Percentiles rank a stretch among this genome's conserved stretches.
phyloP scores from a whole-genome alignment of 805 yeast species.

The Helenozyma baotianmanensis region DNA sequence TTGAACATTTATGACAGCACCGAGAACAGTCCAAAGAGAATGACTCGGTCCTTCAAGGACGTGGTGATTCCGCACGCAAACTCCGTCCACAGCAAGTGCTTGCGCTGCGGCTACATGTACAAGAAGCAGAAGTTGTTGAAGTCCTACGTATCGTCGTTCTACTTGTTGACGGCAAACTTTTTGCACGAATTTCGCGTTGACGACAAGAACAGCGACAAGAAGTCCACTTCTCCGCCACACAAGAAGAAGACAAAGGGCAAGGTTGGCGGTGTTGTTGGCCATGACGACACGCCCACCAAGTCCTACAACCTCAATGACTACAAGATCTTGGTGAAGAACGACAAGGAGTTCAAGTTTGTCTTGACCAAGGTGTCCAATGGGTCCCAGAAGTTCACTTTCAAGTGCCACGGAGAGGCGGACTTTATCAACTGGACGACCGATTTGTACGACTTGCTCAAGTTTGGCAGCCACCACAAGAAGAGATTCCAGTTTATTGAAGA shows the following conservation, averaged over 20 bases:
- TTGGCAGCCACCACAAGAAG: conserved; percentile 39
- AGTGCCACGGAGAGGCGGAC: conserved; percentile 41
- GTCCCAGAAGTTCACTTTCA: conserved; percentile 34
- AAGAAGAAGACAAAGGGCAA: conserved; percentile 25
- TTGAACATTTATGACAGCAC: conserved; percentile 19
- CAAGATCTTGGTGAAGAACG: conserved; percentile 28
- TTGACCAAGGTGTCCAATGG: conserved; percentile 24
- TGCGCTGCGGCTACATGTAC: conserved; percentile 38
- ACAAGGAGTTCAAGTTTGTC: conserved; percentile 30
- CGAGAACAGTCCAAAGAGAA: conserved; percentile 13
- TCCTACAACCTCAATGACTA: conserved; percentile 41
- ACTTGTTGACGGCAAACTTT: conserved; percentile 39
- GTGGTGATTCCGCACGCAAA: conserved; percentile 30
- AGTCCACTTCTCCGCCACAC: conserved; percentile 6
- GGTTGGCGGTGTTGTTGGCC: conserved; percentile 37
- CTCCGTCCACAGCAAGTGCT: conserved; percentile 36
- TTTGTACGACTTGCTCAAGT: conserved; percentile 47
- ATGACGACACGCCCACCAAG: conserved; percentile 35
- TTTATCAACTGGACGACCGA: conserved; percentile 53
- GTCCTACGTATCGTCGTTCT: conserved; percentile 33
- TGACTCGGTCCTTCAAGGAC: conserved; percentile 17
- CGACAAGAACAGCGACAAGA: conserved; percentile 6
- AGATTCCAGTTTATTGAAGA: conserved; percentile 47
- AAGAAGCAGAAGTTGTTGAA: conserved; percentile 39
- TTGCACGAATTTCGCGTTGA: conserved; percentile 40